Conservation (phyloP, 805 yeast genomes). For the Metschnikowia santaceciliae region DNA sequence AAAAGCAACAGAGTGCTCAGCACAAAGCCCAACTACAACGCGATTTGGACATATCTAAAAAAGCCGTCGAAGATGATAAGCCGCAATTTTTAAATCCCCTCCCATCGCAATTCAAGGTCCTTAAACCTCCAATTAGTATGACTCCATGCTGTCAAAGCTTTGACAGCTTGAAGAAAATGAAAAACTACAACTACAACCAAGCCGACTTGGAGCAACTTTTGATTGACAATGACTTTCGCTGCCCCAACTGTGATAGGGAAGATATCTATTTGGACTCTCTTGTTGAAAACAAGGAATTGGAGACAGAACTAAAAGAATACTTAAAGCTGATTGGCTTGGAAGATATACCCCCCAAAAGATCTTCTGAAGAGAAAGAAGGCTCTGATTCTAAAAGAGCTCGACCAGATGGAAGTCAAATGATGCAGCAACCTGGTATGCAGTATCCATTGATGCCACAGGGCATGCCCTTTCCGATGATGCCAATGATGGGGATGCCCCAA, state of each 20-base stretch:
- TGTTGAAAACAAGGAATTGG: slow-evolving; percentile 56
- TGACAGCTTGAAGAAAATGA: slow-evolving; percentile 54
- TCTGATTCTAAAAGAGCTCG: slow-evolving; percentile 27
- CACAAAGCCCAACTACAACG: slow-evolving; percentile 53
- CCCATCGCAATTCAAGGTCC: slow-evolving; percentile 37
- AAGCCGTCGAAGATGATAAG: slow-evolving; percentile 28
- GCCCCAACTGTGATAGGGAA: slow-evolving; percentile 78
- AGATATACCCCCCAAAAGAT: slow-evolving; percentile 23
- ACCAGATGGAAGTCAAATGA: slow-evolving; percentile 13
- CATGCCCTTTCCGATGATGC: slow-evolving; percentile 19
- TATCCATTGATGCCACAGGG: slow-evolving; percentile 15
- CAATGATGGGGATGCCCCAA: slow-evolving; percentile 17
- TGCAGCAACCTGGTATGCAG: slow-evolving; percentile 12
- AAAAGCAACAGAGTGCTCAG: slow-evolving; percentile 52
- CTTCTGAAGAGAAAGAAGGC: slow-evolving; percentile 16
- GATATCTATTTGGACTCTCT: slow-evolving; percentile 77
- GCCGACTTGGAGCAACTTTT: slow-evolving; percentile 42
- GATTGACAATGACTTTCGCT: slow-evolving; percentile 79
- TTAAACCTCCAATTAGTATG: slow-evolving; percentile 63
- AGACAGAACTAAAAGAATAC: slow-evolving; percentile 50
- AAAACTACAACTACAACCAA: slow-evolving; percentile 36
- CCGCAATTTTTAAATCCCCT: slow-evolving; percentile 65
- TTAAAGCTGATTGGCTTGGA: slow-evolving; percentile 38
- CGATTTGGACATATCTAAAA: slow-evolving; percentile 30
- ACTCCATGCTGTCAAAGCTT: slow-evolving; percentile 75